Base-by-base conservation (phyloP, 73 alveolate genomes). In the Blepharisma stoltei region DNA sequence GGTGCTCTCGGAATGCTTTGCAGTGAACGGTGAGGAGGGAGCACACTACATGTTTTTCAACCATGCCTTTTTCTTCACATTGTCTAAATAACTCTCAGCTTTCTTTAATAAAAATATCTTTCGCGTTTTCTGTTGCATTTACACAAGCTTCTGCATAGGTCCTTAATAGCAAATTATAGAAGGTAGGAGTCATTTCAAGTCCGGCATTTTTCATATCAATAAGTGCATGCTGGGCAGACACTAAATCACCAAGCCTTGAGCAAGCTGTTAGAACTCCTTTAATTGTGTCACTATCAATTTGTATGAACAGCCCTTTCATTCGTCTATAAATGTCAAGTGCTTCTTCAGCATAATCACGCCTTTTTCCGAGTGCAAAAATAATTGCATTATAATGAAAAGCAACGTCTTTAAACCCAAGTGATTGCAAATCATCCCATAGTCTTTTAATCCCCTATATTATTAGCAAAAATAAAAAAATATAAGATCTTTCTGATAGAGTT, bases 81-180 rank as follows among this genome's bases (percentile, higher is more conserved):
- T 8, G 14, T 5, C 73, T 0, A 4, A 60, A 60, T 18, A 60
- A 18, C 23, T 60, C 73, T 38, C 73, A 60, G 38, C 49, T 25
- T 60, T 60, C 73, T 60, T 60, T 60, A 11, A 60, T 25, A 25
- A 60, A 60, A 60, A 60, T n/a, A 18, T 60, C 73, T 60, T 60
- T 60, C 3, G 73, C 73, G 11, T 14, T 38, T 60, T 60, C 73
- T 14, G 14, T 60, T 8, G 73, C 73, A 60, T 0, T 1, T 60
- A 20, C n/a, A 60, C 48, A 18, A 60, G 73, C 73, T 9, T n/a
- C 18, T 14, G 48, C 14, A 5, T 60, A 60, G 45, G 23, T 38
- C 2, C 3, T 20, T 38, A 60, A 14, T 9, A 60, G 46, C 5
- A 20, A 60, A 2, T 60, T 14, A 14, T 8, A 14, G 14, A 20